Conservation (phyloP, 352 stramenopile genomes). For the Pythium rhizo-oryzae region DNA sequence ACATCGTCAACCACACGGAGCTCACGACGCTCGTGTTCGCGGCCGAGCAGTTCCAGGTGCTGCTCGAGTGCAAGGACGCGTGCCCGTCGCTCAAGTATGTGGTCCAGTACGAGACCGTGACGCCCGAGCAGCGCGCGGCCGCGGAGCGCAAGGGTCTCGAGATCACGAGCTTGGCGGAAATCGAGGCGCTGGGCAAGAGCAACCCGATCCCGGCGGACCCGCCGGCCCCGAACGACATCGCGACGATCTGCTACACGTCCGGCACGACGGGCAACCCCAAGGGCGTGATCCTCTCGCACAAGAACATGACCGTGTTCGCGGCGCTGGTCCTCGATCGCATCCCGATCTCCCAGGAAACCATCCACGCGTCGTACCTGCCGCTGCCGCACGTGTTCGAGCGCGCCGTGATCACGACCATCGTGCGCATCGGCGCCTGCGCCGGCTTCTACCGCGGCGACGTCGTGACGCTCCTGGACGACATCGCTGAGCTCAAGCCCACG, state of each 20-base stretch:
- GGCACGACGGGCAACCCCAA: conserved; percentile 97
- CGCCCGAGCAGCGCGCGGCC: conserved; percentile 33
- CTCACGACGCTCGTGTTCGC: conserved; percentile 58
- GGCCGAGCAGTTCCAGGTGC: conserved; percentile 55
- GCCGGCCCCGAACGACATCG: conserved; percentile 77
- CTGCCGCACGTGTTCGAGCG: conserved; percentile 98
- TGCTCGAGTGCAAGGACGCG: conserved; percentile 54
- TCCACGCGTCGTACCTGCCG: conserved; percentile 97
- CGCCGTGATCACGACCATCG: conserved; percentile 83
- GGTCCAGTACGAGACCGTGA: conserved; percentile 59
- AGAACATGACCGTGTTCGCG: conserved; percentile 48
- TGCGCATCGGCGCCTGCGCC: conserved; percentile 67
- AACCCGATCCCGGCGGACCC: conserved; percentile 52
- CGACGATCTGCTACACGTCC: conserved; percentile 95
- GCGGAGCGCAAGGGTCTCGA: conserved; percentile 33
- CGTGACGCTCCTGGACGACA: conserved; percentile 92
- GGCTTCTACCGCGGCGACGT: conserved; percentile 89
- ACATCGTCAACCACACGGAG: conserved; percentile 78
- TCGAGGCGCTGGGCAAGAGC: conserved; percentile 40
- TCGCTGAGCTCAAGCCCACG: conserved; percentile 92
- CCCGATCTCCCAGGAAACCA: conserved; percentile 33
- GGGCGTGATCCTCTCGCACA: conserved; percentile 94
- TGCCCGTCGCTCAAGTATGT: conserved; percentile 57
- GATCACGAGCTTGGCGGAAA: conserved; percentile 49
- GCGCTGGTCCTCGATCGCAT: neutral